A percentile compares a stretch with the other conserved stretches of the same genome.
phyloP scores from a whole-genome alignment of 805 yeast species.

The Candida oleophila region DNA sequence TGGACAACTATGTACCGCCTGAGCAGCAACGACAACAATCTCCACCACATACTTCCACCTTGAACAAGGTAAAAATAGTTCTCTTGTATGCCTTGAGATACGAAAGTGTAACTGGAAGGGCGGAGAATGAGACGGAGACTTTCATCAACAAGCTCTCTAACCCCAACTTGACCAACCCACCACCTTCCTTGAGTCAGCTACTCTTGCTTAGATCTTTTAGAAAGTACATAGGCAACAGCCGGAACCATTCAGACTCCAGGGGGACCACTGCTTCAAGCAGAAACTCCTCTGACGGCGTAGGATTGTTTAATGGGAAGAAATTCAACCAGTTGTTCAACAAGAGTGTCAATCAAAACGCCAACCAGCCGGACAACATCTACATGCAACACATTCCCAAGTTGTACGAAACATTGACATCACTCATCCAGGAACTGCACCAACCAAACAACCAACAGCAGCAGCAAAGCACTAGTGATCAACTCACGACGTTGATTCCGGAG shows the following conservation, averaged over 20 bases:
- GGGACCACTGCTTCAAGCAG: not conserved
- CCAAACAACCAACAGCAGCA: constrained; percentile 2
- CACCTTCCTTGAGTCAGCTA: constrained; percentile 33
- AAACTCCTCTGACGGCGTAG: constrained; percentile 13
- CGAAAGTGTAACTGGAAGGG: constrained; percentile 40
- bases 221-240: constrained; percentile 17
- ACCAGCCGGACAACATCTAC: constrained; percentile 60
- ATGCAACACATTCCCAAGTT: constrained; percentile 90
- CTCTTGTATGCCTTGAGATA: constrained; percentile 73
- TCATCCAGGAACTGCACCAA: constrained; percentile 14
- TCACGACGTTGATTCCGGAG: constrained; percentile 42
- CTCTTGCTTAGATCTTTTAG: constrained; percentile 29
- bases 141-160: constrained; percentile 29
- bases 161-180: constrained; percentile 25
- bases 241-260: not conserved
- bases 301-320: constrained; percentile 31
- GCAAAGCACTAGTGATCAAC: constrained; percentile 5
- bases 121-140: constrained; percentile 20
- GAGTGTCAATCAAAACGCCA: constrained; percentile 13
- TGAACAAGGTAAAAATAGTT: constrained; percentile 67
- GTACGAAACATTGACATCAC: constrained; percentile 34
- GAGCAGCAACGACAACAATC: constrained; percentile 15
- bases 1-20: constrained; percentile 28
- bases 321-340: constrained; percentile 31
- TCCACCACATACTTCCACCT: constrained; percentile 40